Evolutionary conservation across 208 protist species (phyloP), one percentile per base, ranked within the genome.

Genomic region (Trypanosomatidae sp.): DNA sequence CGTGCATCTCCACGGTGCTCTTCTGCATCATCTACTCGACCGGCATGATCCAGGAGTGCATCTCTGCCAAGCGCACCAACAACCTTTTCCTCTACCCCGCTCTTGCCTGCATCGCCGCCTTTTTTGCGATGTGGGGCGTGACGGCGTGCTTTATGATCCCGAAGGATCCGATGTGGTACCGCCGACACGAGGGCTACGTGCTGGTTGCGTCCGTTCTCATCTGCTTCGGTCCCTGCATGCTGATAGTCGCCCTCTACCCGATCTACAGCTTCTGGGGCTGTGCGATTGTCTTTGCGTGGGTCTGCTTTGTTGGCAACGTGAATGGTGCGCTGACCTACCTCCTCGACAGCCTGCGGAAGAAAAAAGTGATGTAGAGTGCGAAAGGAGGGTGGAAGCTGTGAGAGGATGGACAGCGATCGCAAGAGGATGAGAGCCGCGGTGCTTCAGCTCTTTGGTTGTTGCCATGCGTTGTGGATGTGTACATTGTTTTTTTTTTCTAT

Each of bases 121-220:
- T 97, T 73, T 81, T 75, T 53, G 55, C 59, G 36, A 82, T 95
- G 70, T 95, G 93, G 93, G 66, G 82, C 22, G 93, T 93, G 74
- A 87, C 84, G 28, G 77, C 81, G 17, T 59, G 68, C 13, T 82
- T 74, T 47, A 73, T 93, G 66, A 84, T 85, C 41, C 77, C 78
- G 52, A 83, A 83, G 56, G 79, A 94, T 62, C 71, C 78, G 5
- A 68, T 77, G 60, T 95, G 90, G 93, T 88, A 81, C 67, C 79
- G 90, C 46, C 79, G 76, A 8, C 82, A 95, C 67, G 82, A 87
- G 77, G 55, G 58, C 9, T 87, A 90, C 53, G 58, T 97, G 19
- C 64, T 80, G 25, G 41, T 80, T 17, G 75, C 75, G 30, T 69
- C 75, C 1, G 13, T 80, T 1, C 47, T 74, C 8, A 74, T 80